These are phyloP conservation scores for Groenewaldozyma auringiensis DNA, from an alignment of 1,139 yeast genomes.

Conservation along the genomic window DNA sequence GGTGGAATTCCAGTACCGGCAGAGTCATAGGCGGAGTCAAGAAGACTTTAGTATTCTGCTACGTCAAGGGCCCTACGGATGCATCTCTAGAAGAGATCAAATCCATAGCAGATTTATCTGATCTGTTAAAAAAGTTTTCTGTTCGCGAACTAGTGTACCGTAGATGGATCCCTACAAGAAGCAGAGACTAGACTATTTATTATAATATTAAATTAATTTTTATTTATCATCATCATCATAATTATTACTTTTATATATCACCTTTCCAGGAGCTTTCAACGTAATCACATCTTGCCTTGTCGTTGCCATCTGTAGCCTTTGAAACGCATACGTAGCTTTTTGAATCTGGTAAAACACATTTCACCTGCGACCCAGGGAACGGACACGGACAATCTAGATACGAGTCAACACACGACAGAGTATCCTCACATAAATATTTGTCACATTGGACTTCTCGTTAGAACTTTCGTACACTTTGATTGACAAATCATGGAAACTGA, in stretches of 20 bases:
- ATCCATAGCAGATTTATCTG: conserved; percentile 21
- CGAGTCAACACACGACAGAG: conserved; percentile 62
- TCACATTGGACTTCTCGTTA: conserved; percentile 38
- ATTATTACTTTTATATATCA: conserved; percentile 22
- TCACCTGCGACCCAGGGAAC: conserved; percentile 73
- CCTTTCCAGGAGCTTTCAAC: conserved; percentile 40
- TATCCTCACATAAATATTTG: conserved; percentile 75
- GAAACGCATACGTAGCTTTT: conserved; percentile 68
- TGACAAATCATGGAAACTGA: too few species aligned
- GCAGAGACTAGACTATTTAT: conserved; percentile 48
- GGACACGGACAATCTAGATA: conserved; percentile 84
- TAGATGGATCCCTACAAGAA: conserved; percentile 80
- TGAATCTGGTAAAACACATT: conserved; percentile 67
- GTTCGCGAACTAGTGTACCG: conserved; percentile 61
- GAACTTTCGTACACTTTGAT: background rate
- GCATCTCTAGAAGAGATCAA: conserved; percentile 25
- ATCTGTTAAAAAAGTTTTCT: conserved; percentile 37
- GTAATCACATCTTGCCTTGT: conserved; percentile 30
- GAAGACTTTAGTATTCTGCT: conserved; percentile 64
- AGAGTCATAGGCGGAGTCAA: conserved; percentile 85
- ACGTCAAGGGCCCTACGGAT: conserved; percentile 47
- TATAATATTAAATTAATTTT: conserved; percentile 1
- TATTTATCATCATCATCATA: background rate
- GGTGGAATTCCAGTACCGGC: conserved; percentile 56
- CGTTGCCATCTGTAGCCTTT: conserved; percentile 46